A percentile compares a stretch with the other conserved stretches of the same genome.
Conservation (phyloP, 148 eudicot genomes). For the Arbutus unedo region DNA sequence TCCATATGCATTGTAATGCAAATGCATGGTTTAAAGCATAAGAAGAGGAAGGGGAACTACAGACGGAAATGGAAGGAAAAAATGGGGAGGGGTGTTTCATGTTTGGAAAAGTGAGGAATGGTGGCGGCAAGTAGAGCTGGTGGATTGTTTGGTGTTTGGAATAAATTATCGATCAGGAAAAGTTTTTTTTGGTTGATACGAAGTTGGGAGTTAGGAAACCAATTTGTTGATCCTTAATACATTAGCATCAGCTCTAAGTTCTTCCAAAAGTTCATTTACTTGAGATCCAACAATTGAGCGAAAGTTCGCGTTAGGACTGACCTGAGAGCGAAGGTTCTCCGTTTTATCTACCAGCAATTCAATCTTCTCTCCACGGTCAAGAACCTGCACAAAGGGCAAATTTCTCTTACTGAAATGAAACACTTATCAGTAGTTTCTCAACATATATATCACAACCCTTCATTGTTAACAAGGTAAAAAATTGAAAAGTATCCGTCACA, state of each 20-base stretch:
- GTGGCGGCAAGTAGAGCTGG: not conserved
- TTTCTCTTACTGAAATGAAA: not conserved
- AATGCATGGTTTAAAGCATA: not conserved
- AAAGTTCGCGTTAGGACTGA: constrained; percentile 17
- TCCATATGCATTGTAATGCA: not conserved
- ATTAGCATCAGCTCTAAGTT: not conserved
- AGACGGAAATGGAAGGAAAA: not conserved
- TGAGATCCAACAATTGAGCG: too few species aligned
- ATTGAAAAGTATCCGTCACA: not conserved
- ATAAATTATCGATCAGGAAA: not conserved
- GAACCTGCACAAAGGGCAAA: constrained; percentile 46
- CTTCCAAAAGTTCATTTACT: too few species aligned
- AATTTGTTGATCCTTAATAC: not conserved
- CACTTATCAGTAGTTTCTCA: not conserved
- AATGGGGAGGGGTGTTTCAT: not conserved
- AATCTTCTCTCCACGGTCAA: constrained; percentile 88
- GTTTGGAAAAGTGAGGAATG: not conserved
- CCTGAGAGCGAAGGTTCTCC: constrained; percentile 80
- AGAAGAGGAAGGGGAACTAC: not conserved
- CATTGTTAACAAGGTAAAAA: not conserved
- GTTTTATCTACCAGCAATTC: constrained; percentile 85
- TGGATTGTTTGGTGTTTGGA: not conserved
- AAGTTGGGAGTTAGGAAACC: not conserved
- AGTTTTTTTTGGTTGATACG: not conserved
- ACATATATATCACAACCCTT: not conserved